Evolutionary conservation across 768 basidiomycete genomes (phyloP).

Genomic region (Russula vinacea): DNA sequence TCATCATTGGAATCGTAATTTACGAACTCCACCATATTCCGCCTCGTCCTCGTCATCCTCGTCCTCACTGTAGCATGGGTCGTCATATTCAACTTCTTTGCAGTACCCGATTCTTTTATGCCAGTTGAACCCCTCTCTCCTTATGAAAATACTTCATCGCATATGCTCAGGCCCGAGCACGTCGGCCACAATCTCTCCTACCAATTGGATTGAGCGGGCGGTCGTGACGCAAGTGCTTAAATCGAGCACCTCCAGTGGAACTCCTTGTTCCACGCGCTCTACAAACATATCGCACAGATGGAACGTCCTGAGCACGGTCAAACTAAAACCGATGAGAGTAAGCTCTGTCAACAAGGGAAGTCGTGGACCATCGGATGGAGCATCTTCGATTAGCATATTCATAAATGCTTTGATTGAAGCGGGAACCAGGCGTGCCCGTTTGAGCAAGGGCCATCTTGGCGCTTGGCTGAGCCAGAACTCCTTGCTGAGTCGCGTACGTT

Average conservation of each 20-base stretch:
- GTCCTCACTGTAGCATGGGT: too few relatives aligned
- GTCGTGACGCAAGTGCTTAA: not conserved
- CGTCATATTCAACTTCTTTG: too few relatives aligned
- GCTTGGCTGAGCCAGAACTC: not conserved
- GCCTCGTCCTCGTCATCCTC: too few relatives aligned
- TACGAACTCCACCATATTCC: too few relatives aligned
- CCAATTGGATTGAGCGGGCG: not conserved
- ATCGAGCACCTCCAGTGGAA: conserved; percentile 12
- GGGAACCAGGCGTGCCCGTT: not conserved
- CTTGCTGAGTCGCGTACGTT: not conserved
- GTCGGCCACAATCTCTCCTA: conserved; percentile 9
- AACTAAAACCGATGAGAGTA: not conserved
- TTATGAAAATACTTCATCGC: not conserved
- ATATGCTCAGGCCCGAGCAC: not conserved
- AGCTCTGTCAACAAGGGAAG: conserved; percentile 4
- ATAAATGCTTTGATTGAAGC: not conserved
- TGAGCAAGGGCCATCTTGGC: conserved; percentile 1
- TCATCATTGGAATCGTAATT: too few relatives aligned
- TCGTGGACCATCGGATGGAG: not conserved
- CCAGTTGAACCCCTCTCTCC: too few relatives aligned
- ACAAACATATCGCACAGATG: conserved; percentile 4
- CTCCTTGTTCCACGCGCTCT: not conserved
- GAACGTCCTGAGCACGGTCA: not conserved
- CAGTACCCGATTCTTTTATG: not conserved
- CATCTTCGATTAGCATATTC: not conserved